phyloP scores from a whole-genome alignment of 2,329 filamentous ascomycete species.

The Fusarium dlaminii region DNA sequence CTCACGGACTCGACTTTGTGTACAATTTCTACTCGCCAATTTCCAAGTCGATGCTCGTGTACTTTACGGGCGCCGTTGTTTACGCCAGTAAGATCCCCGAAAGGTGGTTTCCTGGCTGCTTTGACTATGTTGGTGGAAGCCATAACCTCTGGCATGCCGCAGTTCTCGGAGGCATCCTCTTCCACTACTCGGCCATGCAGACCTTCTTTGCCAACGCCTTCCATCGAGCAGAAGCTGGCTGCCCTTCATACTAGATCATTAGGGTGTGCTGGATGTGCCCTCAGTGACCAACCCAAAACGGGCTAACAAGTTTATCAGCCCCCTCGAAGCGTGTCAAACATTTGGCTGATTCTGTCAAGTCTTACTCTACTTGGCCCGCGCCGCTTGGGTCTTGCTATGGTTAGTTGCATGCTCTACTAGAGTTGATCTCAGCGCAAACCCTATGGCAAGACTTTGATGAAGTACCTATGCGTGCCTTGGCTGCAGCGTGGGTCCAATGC shows the following conservation, averaged over 20 bases:
- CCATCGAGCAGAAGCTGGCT: conserved; percentile 69
- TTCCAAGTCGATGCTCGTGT: conserved; percentile 85
- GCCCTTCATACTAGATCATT: conserved; percentile 58
- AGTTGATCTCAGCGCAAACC: neutral
- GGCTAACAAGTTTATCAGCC: neutral
- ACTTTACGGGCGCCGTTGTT: conserved; percentile 82
- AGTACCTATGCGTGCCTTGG: neutral
- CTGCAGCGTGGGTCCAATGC: neutral
- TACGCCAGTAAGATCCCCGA: conserved; percentile 95
- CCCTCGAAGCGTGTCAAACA: neutral
- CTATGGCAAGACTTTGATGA: neutral
- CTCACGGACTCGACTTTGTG: conserved; percentile 83
- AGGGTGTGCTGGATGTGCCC: neutral
- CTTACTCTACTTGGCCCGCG: neutral
- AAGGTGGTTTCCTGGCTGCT: conserved; percentile 89
- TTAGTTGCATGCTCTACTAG: neutral
- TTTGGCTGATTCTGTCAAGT: neutral
- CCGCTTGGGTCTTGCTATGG: neutral
- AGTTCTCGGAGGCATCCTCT: conserved; percentile 94
- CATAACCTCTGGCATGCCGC: conserved; percentile 99
- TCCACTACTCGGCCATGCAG: conserved; percentile 97
- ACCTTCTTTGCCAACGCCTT: conserved; percentile 88
- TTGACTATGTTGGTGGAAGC: conserved; percentile 94
- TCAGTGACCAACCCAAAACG: neutral
- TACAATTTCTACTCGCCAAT: conserved; percentile 89